phyloP scores from a whole-genome alignment of 805 yeast species.

The Scheffersomyces stipitis region DNA sequence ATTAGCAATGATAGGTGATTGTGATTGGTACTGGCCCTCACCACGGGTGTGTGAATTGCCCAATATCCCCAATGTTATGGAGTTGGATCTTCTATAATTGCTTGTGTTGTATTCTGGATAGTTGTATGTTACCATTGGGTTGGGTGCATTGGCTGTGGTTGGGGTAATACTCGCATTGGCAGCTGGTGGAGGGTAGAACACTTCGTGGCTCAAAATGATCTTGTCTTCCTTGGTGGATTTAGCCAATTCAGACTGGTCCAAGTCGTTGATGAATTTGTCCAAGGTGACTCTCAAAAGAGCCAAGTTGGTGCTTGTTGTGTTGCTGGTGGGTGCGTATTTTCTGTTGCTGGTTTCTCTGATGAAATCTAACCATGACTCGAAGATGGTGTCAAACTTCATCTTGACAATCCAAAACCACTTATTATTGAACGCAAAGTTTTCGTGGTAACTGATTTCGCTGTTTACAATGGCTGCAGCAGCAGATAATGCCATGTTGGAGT shows the following conservation, averaged over 20 bases:
- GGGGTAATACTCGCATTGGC: background rate
- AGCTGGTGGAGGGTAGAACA: background rate
- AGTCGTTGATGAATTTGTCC: constrained; percentile 12
- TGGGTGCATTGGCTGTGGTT: background rate
- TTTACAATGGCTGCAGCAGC: constrained; percentile 1
- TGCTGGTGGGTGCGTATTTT: constrained; percentile 3
- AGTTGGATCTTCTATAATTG: constrained; percentile 16
- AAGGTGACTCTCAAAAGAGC: constrained; percentile 13
- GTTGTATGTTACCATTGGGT: background rate
- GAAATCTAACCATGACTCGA: constrained; percentile 25
- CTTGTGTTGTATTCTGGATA: background rate
- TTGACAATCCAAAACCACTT: constrained; percentile 27
- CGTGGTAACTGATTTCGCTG: constrained; percentile 5
- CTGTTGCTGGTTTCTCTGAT: constrained; percentile 8
- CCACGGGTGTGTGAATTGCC: constrained; percentile 3
- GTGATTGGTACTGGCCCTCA: constrained; percentile 1
- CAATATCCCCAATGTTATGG: constrained; percentile 19
- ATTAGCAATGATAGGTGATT: constrained; percentile 7
- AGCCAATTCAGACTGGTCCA: constrained; percentile 10
- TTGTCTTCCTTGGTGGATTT: constrained; percentile 5
- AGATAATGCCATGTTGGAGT: background rate
- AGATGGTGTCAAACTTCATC: constrained; percentile 19
- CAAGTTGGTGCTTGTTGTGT: constrained; percentile 11
- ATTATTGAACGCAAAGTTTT: constrained; percentile 23
- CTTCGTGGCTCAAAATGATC: background rate